These are phyloP conservation scores for Trichomonas tenax DNA, from an alignment of 208 protist species.

Conservation along the genomic window DNA sequence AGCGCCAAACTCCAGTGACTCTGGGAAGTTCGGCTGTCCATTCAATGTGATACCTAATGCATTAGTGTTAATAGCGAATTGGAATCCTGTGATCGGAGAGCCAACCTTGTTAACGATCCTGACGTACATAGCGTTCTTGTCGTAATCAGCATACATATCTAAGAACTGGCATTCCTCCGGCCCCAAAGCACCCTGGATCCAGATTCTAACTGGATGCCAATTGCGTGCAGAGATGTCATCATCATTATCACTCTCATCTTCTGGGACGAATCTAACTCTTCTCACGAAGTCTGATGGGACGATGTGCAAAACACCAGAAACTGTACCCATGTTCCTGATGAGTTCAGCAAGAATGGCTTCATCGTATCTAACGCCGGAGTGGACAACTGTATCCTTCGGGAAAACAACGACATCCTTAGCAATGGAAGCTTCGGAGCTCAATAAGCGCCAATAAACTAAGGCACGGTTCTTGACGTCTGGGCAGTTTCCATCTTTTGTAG, in stretches of 20 bases:
- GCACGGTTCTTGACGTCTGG: not conserved
- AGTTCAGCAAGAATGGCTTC: not conserved
- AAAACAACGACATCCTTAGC: slow-evolving; percentile 5
- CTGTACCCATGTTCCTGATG: not conserved
- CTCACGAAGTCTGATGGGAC: not conserved
- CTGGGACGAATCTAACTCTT: not conserved
- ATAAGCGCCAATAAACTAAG: slow-evolving; percentile 2
- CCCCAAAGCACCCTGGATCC: not conserved
- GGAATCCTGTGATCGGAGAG: not conserved
- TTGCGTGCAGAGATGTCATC: not conserved
- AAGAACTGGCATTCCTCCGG: not conserved
- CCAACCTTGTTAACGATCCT: not conserved
- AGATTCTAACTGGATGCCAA: not conserved
- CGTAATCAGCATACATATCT: not conserved
- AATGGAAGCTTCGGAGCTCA: not conserved
- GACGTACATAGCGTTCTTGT: not conserved
- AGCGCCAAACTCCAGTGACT: not conserved
- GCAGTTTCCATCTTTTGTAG: not conserved
- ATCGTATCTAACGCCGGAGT: not conserved
- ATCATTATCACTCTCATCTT: not conserved
- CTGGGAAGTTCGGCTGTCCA: not conserved
- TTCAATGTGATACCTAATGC: not conserved
- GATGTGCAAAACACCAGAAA: not conserved
- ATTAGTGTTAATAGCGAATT: not conserved
- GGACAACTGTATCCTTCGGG: not conserved